phyloP scores from a whole-genome alignment of 2,329 filamentous ascomycete genomes.

The Lachnellula willkommii region DNA sequence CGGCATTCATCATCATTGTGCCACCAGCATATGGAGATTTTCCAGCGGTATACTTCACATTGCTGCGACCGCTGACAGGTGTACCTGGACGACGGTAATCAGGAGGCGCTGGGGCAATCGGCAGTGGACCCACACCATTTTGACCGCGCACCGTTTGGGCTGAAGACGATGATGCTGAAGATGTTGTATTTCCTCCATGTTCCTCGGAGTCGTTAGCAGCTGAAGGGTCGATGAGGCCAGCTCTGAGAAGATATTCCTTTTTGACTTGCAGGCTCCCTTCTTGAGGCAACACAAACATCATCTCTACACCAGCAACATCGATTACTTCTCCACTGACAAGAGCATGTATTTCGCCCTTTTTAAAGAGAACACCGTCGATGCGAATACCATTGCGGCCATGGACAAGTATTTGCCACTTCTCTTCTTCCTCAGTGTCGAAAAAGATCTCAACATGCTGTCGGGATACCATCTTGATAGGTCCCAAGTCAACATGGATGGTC shows the following conservation, averaged over 20 bases:
- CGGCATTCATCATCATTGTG: slow-evolving; percentile 43
- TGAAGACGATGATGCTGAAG: slow-evolving; percentile 3
- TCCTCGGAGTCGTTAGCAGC: slow-evolving; percentile 14
- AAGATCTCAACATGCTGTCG: slow-evolving; percentile 70
- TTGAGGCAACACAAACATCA: slow-evolving; percentile 95
- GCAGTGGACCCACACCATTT: slow-evolving; percentile 34
- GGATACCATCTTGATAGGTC: slow-evolving; percentile 76
- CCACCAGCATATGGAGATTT: slow-evolving; percentile 32
- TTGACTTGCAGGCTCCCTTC: slow-evolving; percentile 65
- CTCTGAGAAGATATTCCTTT: slow-evolving; percentile 63
- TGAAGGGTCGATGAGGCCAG: slow-evolving; percentile 43
- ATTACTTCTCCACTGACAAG: slow-evolving; percentile 85
- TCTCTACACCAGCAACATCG: slow-evolving; percentile 87
- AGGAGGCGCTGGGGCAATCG: slow-evolving; percentile 54
- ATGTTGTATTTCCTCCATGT: slow-evolving; percentile 9
- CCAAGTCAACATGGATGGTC: slow-evolving; percentile 77
- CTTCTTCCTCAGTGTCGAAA: slow-evolving; percentile 58
- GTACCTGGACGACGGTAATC: slow-evolving; percentile 58
- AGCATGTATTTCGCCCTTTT: slow-evolving; percentile 56
- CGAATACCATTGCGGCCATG: slow-evolving; percentile 90
- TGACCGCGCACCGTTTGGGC: slow-evolving; percentile 11
- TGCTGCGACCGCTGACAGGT: slow-evolving; percentile 34
- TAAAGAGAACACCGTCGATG: slow-evolving; percentile 68
- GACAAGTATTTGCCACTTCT: slow-evolving; percentile 77
- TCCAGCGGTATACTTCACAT: slow-evolving; percentile 20